phyloP scores from a whole-genome alignment of 2,329 filamentous ascomycete genomes.

The Exophiala mesophila region DNA sequence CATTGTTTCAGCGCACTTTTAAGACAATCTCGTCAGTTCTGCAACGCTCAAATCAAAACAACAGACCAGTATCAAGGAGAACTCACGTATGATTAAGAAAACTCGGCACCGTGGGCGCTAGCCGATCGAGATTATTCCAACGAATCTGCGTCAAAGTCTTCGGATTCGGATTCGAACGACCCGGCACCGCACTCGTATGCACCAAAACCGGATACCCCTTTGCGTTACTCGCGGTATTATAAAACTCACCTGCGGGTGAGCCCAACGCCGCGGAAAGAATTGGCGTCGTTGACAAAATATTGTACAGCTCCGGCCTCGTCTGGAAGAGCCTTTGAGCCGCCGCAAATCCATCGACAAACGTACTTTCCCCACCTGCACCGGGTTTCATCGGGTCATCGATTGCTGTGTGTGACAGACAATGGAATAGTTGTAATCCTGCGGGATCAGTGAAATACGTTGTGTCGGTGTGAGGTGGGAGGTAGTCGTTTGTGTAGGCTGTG shows the following conservation, averaged over 20 bases:
- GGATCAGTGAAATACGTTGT: constrained; percentile 95
- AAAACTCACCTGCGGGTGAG: constrained; percentile 58
- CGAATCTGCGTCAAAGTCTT: constrained; percentile 60
- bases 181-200: constrained; percentile 29
- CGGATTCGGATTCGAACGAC: constrained; percentile 22
- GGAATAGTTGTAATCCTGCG: constrained; percentile 85
- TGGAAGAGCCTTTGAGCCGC: constrained; percentile 58
- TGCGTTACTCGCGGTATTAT: constrained; percentile 59
- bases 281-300: constrained; percentile 50
- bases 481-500: constrained; percentile 83
- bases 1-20: constrained; percentile 45
- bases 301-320: constrained; percentile 54
- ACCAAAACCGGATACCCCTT: constrained; percentile 65
- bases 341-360: constrained; percentile 82
- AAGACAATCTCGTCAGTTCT: no score
- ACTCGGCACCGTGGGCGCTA: constrained; percentile 51
- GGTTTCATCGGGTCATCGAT: constrained; percentile 32
- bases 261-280: constrained; percentile 81
- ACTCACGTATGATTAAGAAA: constrained; percentile 40
- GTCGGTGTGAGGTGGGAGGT: constrained; percentile 82
- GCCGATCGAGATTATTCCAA: constrained; percentile 92
- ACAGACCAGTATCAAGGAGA: constrained; percentile 36
- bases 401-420: constrained; percentile 72
- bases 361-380: constrained; percentile 64
- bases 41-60: no score